phyloP scores from a whole-genome alignment of 352 stramenopile species.

The Hyphochytrium catenoides region DNA sequence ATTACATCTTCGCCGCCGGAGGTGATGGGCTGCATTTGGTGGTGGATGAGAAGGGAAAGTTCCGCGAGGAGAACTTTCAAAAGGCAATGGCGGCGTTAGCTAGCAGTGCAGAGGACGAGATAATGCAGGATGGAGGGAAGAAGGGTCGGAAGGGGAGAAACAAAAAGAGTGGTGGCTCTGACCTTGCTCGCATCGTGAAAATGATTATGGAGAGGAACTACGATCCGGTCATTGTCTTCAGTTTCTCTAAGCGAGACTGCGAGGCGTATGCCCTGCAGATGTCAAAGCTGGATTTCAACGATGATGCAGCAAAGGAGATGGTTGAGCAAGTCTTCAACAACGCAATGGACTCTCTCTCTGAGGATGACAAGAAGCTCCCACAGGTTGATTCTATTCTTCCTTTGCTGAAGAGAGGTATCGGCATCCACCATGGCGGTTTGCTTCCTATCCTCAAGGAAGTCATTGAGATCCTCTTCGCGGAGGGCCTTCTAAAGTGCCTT shows the following conservation, averaged over 20 bases:
- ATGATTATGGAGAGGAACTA: slow-evolving; percentile 90
- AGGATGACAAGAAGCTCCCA: slow-evolving; percentile 91
- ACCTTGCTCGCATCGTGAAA: slow-evolving; percentile 93
- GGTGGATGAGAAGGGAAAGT: slow-evolving; percentile 96
- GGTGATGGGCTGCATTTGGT: slow-evolving; percentile 93
- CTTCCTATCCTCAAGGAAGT: slow-evolving; percentile 98
- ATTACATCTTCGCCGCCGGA: slow-evolving; percentile 94
- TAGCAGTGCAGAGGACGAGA: slow-evolving; percentile 26
- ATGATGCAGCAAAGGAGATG: slow-evolving; percentile 90
- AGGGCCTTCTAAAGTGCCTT: slow-evolving; percentile 93
- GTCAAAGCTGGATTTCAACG: slow-evolving; percentile 88
- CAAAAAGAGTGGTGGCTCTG: slow-evolving; percentile 77
- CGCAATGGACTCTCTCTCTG: slow-evolving; percentile 75
- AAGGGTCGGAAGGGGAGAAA: slow-evolving; percentile 35
- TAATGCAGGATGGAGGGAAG: slow-evolving; percentile 41
- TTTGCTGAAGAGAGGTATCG: slow-evolving; percentile 90
- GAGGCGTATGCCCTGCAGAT: slow-evolving; percentile 76
- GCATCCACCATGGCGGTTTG: slow-evolving; percentile 97
- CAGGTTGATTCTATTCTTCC: slow-evolving; percentile 91
- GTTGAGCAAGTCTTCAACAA: slow-evolving; percentile 91
- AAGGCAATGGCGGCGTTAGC: slow-evolving; percentile 52
- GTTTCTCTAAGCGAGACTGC: slow-evolving; percentile 97
- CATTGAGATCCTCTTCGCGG: slow-evolving; percentile 65
- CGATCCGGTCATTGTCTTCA: slow-evolving; percentile 97
- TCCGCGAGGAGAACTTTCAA: slow-evolving; percentile 91